phyloP scores from a whole-genome alignment of 768 basidiomycete species.

The Macrolepiota albuminosa region DNA sequence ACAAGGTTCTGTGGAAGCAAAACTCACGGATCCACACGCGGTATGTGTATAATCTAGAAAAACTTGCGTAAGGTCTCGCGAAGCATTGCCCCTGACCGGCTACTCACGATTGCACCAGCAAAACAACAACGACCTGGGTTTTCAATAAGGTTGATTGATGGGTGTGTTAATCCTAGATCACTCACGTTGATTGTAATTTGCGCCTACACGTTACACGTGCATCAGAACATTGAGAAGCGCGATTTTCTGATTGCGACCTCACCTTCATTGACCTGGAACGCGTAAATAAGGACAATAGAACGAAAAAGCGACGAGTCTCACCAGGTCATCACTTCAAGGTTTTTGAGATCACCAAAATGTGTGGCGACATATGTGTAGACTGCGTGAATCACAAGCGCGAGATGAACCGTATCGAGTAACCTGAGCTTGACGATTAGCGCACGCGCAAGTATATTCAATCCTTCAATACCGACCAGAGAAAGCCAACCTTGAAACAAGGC shows the following conservation, averaged over 20 bases:
- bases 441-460: not conserved
- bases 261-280: conserved; percentile 22
- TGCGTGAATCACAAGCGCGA: conserved; percentile 23
- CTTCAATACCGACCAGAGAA: conserved; percentile 26
- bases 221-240: not conserved
- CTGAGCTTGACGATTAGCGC: conserved; percentile 8
- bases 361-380: conserved; percentile 23
- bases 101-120: conserved; percentile 40
- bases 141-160: not conserved
- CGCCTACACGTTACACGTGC: conserved; percentile 22
- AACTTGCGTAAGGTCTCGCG: not conserved
- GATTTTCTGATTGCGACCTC: not conserved
- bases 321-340: conserved; percentile 11
- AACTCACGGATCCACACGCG: conserved; percentile 45
- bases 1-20: not conserved
- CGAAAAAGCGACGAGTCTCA: not conserved
- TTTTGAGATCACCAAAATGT: conserved; percentile 19
- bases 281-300: not conserved
- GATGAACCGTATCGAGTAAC: conserved; percentile 24
- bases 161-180: not conserved
- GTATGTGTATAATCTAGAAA: conserved; percentile 35
- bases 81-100: not conserved
- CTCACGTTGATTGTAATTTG: conserved; percentile 39
- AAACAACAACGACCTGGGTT: conserved; percentile 33
- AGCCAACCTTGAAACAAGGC: conserved; percentile 20